Conservation (phyloP, 1,139 yeast genomes). For the Wickerhamomyces sp. region DNA sequence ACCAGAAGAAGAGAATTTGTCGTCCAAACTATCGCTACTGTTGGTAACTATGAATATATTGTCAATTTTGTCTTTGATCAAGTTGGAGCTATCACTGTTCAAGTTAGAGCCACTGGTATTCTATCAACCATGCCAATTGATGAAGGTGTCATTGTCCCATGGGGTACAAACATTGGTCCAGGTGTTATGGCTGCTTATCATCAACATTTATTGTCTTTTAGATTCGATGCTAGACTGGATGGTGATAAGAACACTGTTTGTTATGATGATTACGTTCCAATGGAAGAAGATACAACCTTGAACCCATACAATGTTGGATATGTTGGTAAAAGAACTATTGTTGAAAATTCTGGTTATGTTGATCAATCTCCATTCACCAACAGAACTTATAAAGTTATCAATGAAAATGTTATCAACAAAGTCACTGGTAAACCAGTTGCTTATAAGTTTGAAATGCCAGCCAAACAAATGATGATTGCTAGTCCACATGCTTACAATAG, state of each 20-base stretch:
- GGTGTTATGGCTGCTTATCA: constrained; percentile 86
- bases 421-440: constrained; percentile 75
- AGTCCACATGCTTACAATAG: constrained; percentile 45
- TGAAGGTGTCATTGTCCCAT: constrained; percentile 65
- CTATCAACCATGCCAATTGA: constrained; percentile 82
- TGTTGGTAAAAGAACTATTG: constrained; percentile 54
- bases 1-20: constrained; percentile 85
- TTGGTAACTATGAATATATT: constrained; percentile 85
- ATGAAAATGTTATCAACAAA: constrained; percentile 75
- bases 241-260: constrained; percentile 79
- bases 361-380: constrained; percentile 75
- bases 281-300: constrained; percentile 49
- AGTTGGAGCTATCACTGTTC: constrained; percentile 79
- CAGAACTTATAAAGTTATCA: constrained; percentile 74
- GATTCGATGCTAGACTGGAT: constrained; percentile 85
- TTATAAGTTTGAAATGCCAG: constrained; percentile 74
- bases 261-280: constrained; percentile 66
- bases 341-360: constrained; percentile 69
- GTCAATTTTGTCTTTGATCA: constrained; percentile 74
- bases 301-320: constrained; percentile 79
- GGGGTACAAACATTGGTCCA: constrained; percentile 85
- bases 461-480: constrained; percentile 62
- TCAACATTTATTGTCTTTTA: constrained; percentile 79
- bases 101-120: constrained; percentile 87
- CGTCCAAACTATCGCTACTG: constrained; percentile 83